phyloP scores from a whole-genome alignment of 352 stramenopile species.

The Globisporangium carolinianum region DNA sequence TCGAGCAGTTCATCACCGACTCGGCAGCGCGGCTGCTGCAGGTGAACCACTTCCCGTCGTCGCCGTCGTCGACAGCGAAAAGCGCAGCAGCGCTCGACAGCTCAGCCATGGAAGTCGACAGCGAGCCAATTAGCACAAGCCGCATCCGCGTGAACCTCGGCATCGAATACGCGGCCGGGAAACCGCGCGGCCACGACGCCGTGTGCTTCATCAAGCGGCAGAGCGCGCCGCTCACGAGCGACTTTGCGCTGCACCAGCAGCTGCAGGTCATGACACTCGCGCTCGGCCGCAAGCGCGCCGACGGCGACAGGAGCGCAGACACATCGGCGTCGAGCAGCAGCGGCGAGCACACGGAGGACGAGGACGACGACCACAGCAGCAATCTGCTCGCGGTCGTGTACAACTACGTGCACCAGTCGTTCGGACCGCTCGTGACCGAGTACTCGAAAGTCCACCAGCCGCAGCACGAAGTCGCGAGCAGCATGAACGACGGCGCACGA shows the following conservation, averaged over 20 bases:
- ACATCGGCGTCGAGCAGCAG: constrained; percentile 21
- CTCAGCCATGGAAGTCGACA: constrained; percentile 11
- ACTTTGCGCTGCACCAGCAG: constrained; percentile 72
- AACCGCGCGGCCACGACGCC: constrained; percentile 61
- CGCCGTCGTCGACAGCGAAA: background rate
- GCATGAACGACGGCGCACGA: constrained; percentile 55
- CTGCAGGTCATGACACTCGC: constrained; percentile 86
- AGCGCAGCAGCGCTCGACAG: constrained; percentile 1
- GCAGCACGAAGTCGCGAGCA: constrained; percentile 48
- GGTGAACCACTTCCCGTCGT: constrained; percentile 48
- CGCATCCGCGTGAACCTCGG: constrained; percentile 69
- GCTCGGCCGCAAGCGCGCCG: constrained; percentile 37
- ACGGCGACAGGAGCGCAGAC: constrained; percentile 20
- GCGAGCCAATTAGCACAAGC: constrained; percentile 16
- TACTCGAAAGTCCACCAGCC: constrained; percentile 82
- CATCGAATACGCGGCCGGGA: constrained; percentile 60
- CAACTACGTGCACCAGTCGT: constrained; percentile 87
- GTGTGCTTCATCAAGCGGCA: constrained; percentile 87
- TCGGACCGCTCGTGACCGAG: constrained; percentile 79
- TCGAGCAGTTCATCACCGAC: constrained; percentile 72
- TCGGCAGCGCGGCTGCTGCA: constrained; percentile 59
- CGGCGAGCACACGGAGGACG: constrained; percentile 51
- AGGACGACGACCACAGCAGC: constrained; percentile 53
- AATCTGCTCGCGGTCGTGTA: constrained; percentile 80
- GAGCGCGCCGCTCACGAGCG: constrained; percentile 53